Conservation (phyloP, 768 basidiomycete genomes). For the Podaxis pistillaris region DNA sequence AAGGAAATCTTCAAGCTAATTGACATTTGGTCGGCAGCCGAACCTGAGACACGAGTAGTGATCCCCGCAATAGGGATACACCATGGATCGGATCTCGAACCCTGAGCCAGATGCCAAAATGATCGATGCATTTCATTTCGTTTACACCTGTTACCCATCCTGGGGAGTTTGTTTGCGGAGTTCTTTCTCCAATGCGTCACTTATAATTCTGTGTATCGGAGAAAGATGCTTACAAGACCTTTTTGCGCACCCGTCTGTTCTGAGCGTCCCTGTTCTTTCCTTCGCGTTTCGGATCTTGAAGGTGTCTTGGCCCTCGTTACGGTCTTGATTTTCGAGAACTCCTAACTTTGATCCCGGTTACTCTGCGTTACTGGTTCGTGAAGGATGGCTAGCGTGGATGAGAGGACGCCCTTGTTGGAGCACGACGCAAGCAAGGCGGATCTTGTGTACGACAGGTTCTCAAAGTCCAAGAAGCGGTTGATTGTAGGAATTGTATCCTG, state of each 20-base stretch:
- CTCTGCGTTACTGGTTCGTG: background rate
- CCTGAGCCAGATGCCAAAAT: background rate
- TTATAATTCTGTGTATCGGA: background rate
- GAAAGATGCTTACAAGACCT: background rate
- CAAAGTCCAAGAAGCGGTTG: slow-evolving; percentile 41
- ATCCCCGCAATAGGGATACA: background rate
- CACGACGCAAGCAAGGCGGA: slow-evolving; percentile 22
- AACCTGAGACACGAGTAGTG: background rate
- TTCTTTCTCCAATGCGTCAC: background rate
- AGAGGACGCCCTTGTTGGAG: slow-evolving; percentile 30
- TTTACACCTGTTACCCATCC: background rate
- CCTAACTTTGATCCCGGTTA: background rate
- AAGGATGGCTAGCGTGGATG: background rate
- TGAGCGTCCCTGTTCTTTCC: background rate
- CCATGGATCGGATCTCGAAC: slow-evolving; percentile 6
- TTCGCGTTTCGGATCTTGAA: background rate
- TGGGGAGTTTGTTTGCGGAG: background rate
- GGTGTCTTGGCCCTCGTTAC: no score
- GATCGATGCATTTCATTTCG: background rate
- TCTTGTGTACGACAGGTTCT: slow-evolving; percentile 56
- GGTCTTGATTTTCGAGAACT: background rate
- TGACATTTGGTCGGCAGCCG: background rate
- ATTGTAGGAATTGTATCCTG: slow-evolving; percentile 60
- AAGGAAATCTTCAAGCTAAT: background rate
- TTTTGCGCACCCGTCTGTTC: no score